These are phyloP conservation scores for Vigna trinervia DNA, from an alignment of 306 rosid species.

Conservation along the genomic window DNA sequence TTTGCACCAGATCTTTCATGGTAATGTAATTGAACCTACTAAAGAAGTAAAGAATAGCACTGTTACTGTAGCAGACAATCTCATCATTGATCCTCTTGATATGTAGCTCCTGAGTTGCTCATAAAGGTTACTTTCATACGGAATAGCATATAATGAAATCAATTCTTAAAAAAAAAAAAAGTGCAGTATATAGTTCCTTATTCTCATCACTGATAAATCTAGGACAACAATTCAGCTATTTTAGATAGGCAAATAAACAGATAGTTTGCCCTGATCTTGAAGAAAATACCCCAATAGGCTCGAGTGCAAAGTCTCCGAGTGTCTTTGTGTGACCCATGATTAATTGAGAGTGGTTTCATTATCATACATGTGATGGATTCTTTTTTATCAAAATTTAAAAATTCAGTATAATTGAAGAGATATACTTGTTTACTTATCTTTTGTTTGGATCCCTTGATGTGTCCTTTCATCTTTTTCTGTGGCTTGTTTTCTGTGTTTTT, in stretches of 20 bases:
- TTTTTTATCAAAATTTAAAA: constrained; percentile 1
- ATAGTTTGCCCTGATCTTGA: background rate
- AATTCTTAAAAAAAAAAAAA: background rate
- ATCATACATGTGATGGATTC: background rate
- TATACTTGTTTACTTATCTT: constrained; percentile 5
- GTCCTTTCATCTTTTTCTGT: constrained; percentile 22
- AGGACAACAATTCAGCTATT: background rate
- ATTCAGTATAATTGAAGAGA: constrained; percentile 4
- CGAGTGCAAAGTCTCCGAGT: background rate
- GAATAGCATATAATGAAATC: background rate
- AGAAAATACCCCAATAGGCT: background rate
- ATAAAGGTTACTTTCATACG: constrained; percentile 30
- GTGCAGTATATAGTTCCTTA: background rate
- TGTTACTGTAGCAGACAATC: constrained; percentile 20
- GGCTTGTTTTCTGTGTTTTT: constrained; percentile 6
- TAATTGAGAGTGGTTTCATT: background rate
- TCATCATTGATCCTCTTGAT: constrained; percentile 25
- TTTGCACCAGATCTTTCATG: constrained; percentile 99
- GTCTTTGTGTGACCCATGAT: background rate
- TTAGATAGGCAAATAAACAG: background rate
- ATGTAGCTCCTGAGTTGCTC: constrained; percentile 39
- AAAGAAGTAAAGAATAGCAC: background rate
- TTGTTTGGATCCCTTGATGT: background rate
- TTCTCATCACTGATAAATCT: background rate
- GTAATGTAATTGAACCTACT: constrained; percentile 52